These are phyloP conservation scores for Kwoniella sp. DNA, from an alignment of 768 basidiomycete genomes.

Conservation along the genomic window DNA sequence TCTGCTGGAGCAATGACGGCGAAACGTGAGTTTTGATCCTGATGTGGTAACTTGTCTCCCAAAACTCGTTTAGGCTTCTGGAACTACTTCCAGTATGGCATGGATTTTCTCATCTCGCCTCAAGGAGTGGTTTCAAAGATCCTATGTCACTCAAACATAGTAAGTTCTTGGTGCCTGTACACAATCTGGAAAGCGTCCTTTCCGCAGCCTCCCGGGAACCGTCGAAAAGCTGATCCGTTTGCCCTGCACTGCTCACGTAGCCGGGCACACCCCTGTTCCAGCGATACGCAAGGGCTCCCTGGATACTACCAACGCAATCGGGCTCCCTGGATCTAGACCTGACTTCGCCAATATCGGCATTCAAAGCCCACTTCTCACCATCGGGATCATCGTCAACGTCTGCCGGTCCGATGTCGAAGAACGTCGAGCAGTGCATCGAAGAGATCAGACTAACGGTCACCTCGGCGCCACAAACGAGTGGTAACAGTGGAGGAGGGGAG, in stretches of 20 bases:
- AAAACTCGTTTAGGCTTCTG: constrained; percentile 38
- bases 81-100: constrained; percentile 88
- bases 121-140: constrained; percentile 76
- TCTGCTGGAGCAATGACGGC: too few species aligned
- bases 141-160: constrained; percentile 82
- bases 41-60: neutral
- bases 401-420: neutral
- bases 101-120: constrained; percentile 76
- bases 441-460: constrained; percentile 24
- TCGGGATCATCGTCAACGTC: neutral
- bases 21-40: neutral
- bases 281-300: constrained; percentile 85
- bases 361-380: constrained; percentile 21
- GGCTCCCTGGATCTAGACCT: constrained; percentile 22
- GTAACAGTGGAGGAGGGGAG: neutral
- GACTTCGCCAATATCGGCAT: constrained; percentile 26
- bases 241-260: constrained; percentile 59
- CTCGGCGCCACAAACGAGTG: constrained; percentile 27
- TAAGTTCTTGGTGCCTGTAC: constrained; percentile 56
- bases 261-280: constrained; percentile 88
- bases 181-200: too few species aligned
- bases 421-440: constrained; percentile 10
- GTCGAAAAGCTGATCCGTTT: neutral
- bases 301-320: constrained; percentile 65
- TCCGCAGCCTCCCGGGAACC: too few species aligned